Evolutionary conservation across 2,329 filamentous ascomycete species (phyloP).

Genomic region (Xylaria sp.): DNA sequence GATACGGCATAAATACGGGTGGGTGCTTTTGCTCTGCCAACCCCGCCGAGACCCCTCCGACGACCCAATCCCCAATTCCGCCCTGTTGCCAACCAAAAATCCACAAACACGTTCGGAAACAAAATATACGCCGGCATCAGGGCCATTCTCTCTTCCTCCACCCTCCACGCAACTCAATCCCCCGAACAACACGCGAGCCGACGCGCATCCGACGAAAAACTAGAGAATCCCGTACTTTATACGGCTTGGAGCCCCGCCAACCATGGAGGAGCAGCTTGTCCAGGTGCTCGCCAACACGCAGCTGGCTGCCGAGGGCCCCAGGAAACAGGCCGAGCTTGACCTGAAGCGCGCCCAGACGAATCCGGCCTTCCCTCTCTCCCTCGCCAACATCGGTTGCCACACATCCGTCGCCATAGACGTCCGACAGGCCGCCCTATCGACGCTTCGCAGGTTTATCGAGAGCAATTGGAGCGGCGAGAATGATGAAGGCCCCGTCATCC

Average conservation of each 20-base stretch:
- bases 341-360: constrained; percentile 76
- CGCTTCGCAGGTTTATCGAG: constrained; percentile 84
- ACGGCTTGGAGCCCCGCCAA: constrained; percentile 31
- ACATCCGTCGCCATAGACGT: constrained; percentile 76
- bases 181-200: neutral
- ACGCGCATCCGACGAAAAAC: constrained; percentile 7
- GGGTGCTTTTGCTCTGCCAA: constrained; percentile 7
- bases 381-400: constrained; percentile 84
- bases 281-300: constrained; percentile 89
- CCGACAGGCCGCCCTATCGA: constrained; percentile 83
- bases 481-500: constrained; percentile 71
- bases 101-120: constrained; percentile 20
- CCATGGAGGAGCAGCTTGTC: constrained; percentile 92
- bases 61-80: constrained; percentile 3
- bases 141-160: neutral
- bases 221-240: neutral
- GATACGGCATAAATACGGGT: neutral
- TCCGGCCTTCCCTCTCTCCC: constrained; percentile 78
- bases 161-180: neutral
- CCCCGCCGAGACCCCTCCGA: constrained; percentile 11
- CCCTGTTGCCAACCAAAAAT: constrained; percentile 12
- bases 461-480: constrained; percentile 83
- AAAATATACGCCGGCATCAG: constrained; percentile 16
- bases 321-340: constrained; percentile 87
- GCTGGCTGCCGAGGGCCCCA: constrained; percentile 76